Percentiles rank a stretch among this genome's conserved stretches.
Evolutionary conservation across 2,329 filamentous ascomycete species (phyloP).

Genomic region (Xylariaceae sp.): DNA sequence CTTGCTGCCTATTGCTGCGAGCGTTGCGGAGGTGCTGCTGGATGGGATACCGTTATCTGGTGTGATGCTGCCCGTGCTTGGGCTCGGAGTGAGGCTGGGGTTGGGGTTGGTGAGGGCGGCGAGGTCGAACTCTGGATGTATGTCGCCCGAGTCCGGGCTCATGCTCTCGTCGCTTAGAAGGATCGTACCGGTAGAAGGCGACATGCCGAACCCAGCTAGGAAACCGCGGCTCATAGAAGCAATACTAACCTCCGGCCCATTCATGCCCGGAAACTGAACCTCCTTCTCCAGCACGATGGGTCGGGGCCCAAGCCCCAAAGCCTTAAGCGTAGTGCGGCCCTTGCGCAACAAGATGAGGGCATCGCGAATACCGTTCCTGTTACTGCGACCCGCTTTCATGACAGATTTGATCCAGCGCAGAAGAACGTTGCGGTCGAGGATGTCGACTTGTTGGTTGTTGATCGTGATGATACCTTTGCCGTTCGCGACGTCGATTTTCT

Average conservation of each 20-base stretch:
- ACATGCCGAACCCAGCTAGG: not conserved
- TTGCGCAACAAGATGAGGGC: conserved; percentile 20
- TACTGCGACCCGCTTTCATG: too few species aligned
- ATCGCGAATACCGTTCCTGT: too few species aligned
- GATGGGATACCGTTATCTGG: not conserved
- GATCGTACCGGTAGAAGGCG: too few species aligned
- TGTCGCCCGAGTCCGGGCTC: too few species aligned
- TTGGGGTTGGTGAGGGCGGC: too few species aligned
- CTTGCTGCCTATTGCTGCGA: not conserved
- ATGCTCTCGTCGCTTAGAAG: too few species aligned
- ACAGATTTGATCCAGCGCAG: conserved; percentile 21
- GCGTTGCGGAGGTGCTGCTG: not conserved
- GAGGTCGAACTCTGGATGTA: too few species aligned
- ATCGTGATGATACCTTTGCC: conserved; percentile 22
- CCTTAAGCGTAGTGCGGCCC: conserved; percentile 18
- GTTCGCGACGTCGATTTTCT: conserved; percentile 15
- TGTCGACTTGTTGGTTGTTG: conserved; percentile 21
- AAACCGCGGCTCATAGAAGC: conserved; percentile 1
- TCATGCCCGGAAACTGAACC: conserved; percentile 21
- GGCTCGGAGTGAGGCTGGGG: not conserved
- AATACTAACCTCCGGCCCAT: conserved; percentile 16
- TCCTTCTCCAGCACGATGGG: conserved; percentile 23
- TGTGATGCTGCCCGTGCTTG: not conserved
- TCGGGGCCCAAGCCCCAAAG: conserved; percentile 19
- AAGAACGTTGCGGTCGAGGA: conserved; percentile 21